Percentiles rank a stretch among this genome's conserved stretches.
phyloP scores from a whole-genome alignment of 2,329 filamentous ascomycete genomes.

The Fusarium subglutinans region DNA sequence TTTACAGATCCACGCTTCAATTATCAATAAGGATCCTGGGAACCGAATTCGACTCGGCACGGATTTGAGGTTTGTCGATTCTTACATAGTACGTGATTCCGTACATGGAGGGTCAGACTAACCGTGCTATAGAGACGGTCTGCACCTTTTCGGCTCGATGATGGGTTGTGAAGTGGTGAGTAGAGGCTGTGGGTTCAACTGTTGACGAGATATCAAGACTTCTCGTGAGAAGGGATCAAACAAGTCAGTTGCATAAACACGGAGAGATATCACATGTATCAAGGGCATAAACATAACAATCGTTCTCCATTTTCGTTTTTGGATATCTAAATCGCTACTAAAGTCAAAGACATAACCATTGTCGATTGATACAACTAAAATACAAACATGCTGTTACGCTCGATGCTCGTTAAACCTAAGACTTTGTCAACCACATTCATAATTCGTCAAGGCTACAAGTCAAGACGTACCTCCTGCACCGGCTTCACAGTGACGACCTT shows the following conservation, averaged over 20 bases:
- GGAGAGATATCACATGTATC: not conserved
- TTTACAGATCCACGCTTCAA: conserved; percentile 16
- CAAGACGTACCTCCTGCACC: conserved; percentile 16
- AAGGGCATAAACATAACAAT: not conserved
- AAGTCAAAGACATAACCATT: not conserved
- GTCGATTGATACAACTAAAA: not conserved
- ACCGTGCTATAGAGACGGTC: not conserved
- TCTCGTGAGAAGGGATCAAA: no score
- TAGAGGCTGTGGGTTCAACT: not conserved
- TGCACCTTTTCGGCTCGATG: conserved; percentile 2
- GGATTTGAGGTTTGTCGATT: conserved; percentile 25
- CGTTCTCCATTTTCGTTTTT: not conserved
- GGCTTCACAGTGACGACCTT: conserved; percentile 54
- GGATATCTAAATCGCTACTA: not conserved
- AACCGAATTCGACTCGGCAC: conserved; percentile 23
- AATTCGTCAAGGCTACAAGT: conserved; percentile 6
- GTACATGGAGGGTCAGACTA: not conserved
- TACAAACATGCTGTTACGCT: not conserved
- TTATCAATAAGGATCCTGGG: conserved; percentile 18
- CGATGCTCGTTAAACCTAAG: conserved; percentile 3
- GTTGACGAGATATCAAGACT: not conserved
- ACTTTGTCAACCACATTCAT: not conserved
- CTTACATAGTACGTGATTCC: conserved; percentile 5
- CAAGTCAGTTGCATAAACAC: not conserved
- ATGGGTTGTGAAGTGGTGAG: not conserved